Percentiles rank a stretch among this genome's conserved stretches.
Conservation (phyloP, 495 filamentous ascomycete species). For the Penicillium herquei region DNA sequence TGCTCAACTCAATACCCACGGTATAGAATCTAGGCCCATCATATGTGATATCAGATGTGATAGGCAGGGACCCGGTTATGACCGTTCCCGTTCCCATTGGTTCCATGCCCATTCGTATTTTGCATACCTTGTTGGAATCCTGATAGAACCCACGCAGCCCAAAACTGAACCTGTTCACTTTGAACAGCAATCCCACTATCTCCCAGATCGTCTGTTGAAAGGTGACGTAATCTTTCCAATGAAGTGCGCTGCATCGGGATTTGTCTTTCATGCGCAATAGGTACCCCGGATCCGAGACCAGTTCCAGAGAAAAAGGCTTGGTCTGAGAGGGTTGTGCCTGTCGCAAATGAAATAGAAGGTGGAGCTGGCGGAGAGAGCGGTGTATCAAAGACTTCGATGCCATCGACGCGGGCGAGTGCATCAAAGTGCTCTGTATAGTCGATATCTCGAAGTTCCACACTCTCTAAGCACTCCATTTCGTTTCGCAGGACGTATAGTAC, state of each 20-base stretch:
- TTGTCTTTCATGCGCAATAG: conserved; percentile 10
- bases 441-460: conserved; percentile 59
- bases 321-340: conserved; percentile 8
- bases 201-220: conserved; percentile 49
- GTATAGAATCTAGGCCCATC: not conserved
- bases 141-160: conserved; percentile 65
- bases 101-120: not conserved
- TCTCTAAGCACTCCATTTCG: conserved; percentile 58
- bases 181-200: conserved; percentile 56
- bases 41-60: not conserved
- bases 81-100: conserved; percentile 4
- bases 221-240: conserved; percentile 21
- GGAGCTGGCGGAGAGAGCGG: not conserved
- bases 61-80: not conserved
- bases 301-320: not conserved
- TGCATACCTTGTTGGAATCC: conserved; percentile 4
- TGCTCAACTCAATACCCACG: not conserved
- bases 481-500: conserved; percentile 55
- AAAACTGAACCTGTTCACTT: conserved; percentile 54
- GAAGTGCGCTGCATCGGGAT: conserved; percentile 21
- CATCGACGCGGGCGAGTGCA: conserved; percentile 23
- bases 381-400: conserved; percentile 21
- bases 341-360: conserved; percentile 16
- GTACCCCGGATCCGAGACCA: not conserved
- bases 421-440: conserved; percentile 61